Conservation (phyloP, 2,329 filamentous ascomycete species). For the Neonectria hederae region DNA sequence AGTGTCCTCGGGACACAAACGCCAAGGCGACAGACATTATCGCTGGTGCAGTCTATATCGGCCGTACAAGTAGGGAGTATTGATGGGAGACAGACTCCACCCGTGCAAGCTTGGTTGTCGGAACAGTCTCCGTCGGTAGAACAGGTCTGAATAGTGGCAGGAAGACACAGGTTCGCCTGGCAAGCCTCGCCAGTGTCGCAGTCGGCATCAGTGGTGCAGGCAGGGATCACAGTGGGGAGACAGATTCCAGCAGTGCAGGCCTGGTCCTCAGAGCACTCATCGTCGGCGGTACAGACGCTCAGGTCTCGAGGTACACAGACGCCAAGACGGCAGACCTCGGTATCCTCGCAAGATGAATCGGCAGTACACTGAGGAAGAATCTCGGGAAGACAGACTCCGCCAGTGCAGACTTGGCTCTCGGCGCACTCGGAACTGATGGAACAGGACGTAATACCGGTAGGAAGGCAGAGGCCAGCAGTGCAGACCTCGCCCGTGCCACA, state of each 20-base stretch:
- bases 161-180: not conserved
- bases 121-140: not conserved
- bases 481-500: constrained; percentile 4
- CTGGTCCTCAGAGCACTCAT: not conserved
- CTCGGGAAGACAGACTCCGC: constrained; percentile 7
- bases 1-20: not conserved
- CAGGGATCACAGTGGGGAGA: constrained; percentile 5
- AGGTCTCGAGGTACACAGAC: constrained; percentile 5
- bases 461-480: constrained; percentile 1
- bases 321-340: not conserved
- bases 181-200: constrained; percentile 6
- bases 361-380: not conserved
- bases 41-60: not conserved
- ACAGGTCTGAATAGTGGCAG: not conserved
- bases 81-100: constrained; percentile 6
- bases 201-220: not conserved
- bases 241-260: constrained; percentile 6
- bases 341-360: not conserved
- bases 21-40: constrained; percentile 3
- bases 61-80: not conserved
- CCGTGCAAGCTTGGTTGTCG: not conserved
- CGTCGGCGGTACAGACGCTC: not conserved
- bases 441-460: not conserved
- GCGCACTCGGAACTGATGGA: not conserved
- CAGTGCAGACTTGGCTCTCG: not conserved